Percentiles rank a stretch among this genome's conserved stretches.
Evolutionary conservation across 805 yeast species (phyloP).

Genomic region (Candida vartiovaarae): DNA sequence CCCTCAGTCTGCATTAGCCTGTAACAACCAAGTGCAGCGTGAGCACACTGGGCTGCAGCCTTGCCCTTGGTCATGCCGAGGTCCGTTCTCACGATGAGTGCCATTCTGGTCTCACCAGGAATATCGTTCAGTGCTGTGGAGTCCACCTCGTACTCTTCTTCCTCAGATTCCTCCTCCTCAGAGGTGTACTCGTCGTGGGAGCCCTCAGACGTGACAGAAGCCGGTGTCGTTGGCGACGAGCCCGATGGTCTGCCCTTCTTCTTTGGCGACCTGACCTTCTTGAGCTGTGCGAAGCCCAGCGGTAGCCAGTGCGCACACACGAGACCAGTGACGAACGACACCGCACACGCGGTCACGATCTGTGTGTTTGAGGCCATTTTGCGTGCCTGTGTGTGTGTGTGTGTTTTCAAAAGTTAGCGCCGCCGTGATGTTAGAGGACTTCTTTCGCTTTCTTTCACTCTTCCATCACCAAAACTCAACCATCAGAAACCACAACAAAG

Average conservation of each 20-base stretch:
- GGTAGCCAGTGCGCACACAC: constrained; percentile 21
- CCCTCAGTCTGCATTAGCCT: constrained; percentile 51
- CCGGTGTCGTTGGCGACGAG: constrained; percentile 6
- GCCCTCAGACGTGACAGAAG: not conserved
- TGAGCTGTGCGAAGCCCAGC: constrained; percentile 1
- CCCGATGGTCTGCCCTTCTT: constrained; percentile 1
- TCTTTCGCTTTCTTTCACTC: too few relatives aligned
- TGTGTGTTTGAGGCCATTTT: constrained; percentile 21
- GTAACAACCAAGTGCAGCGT: constrained; percentile 92
- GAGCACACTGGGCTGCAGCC: constrained; percentile 95
- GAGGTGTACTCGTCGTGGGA: constrained; percentile 22
- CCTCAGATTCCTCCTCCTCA: constrained; percentile 36
- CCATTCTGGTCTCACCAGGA: constrained; percentile 82
- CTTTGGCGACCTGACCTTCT: constrained; percentile 3
- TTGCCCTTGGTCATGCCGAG: constrained; percentile 92
- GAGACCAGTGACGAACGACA: constrained; percentile 33
- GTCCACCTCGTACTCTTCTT: constrained; percentile 51
- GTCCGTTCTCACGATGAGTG: constrained; percentile 81
- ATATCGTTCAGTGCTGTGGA: constrained; percentile 54
- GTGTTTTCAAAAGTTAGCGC: too few relatives aligned
- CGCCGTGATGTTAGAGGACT: too few relatives aligned
- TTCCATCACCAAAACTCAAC: too few relatives aligned
- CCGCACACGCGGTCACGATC: constrained; percentile 27
- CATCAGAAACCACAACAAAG: too few relatives aligned
- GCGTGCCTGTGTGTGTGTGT: too few relatives aligned